A percentile compares a stretch with the other conserved stretches of the same genome.
These are phyloP conservation scores for Sanguinoderma infundibulare DNA, from an alignment of 1,284 basidiomycete genomes.

Conservation along the genomic window DNA sequence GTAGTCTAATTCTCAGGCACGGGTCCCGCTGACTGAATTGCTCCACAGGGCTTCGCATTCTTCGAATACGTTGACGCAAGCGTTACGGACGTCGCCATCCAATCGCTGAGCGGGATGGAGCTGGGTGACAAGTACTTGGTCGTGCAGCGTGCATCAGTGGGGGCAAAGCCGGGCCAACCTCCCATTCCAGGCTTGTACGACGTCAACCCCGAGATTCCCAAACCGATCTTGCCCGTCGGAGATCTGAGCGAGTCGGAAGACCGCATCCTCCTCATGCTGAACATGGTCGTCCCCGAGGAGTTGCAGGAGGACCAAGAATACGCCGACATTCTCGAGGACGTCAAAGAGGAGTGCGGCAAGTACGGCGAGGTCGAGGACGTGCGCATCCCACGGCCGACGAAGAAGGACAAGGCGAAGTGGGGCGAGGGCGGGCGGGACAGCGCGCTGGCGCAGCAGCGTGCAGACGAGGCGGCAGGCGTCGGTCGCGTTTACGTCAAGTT, in stretches of 20 bases:
- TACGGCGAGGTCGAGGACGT: conserved; percentile 88
- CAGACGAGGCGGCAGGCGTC: conserved; percentile 89
- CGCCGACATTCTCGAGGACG: conserved; percentile 92
- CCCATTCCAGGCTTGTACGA: conserved; percentile 66
- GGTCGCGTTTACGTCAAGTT: conserved; percentile 95
- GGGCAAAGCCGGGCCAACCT: conserved; percentile 76
- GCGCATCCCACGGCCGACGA: conserved; percentile 86
- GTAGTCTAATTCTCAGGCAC: not conserved
- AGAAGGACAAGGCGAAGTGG: conserved; percentile 86
- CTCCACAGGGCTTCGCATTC: conserved; percentile 90
- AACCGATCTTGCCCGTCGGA: conserved; percentile 84
- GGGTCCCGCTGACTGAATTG: conserved; percentile 8
- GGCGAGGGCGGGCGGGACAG: conserved; percentile 63
- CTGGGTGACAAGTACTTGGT: conserved; percentile 96
- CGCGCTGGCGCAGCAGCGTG: conserved; percentile 66
- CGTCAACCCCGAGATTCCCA: conserved; percentile 75
- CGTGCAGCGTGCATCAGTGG: conserved; percentile 95
- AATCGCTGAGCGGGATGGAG: conserved; percentile 97
- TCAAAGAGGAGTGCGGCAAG: conserved; percentile 89
- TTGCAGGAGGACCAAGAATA: conserved; percentile 92
- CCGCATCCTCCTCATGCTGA: conserved; percentile 94
- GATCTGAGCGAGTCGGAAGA: conserved; percentile 53
- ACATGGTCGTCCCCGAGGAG: conserved; percentile 98
- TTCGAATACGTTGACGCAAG: conserved; percentile 94
- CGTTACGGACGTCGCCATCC: conserved; percentile 95